These are phyloP conservation scores for Lathyrus oleraceus DNA, from an alignment of 306 rosid genomes.

Conservation along the genomic window DNA sequence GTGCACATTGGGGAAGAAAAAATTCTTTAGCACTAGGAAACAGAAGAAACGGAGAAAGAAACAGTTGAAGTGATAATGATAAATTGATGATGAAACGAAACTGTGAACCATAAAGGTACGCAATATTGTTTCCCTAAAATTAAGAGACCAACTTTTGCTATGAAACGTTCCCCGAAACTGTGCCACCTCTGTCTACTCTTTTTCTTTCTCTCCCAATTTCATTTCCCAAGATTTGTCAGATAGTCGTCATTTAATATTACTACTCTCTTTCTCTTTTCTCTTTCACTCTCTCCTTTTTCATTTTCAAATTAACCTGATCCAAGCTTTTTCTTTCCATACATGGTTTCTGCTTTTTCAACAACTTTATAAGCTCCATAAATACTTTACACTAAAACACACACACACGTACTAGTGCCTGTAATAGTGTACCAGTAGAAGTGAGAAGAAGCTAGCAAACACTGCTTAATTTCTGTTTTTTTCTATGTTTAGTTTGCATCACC, in stretches of 20 bases:
- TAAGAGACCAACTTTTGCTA: conserved; percentile 10
- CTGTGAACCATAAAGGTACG: conserved; percentile 29
- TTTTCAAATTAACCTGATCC: conserved; percentile 37
- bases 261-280: conserved; percentile 31
- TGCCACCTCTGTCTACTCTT: conserved; percentile 6
- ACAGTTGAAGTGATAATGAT: conserved; percentile 28
- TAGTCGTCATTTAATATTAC: conserved; percentile 52
- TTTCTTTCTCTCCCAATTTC: conserved; percentile 46
- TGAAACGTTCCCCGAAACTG: conserved; percentile 38
- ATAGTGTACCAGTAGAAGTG: background rate
- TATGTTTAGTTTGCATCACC: too few species aligned
- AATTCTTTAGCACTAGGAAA: background rate
- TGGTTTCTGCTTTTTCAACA: conserved; percentile 64
- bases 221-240: conserved; percentile 72
- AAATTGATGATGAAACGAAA: conserved; percentile 37
- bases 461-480: too few species aligned
- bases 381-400: conserved; percentile 41
- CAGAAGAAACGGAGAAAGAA: background rate
- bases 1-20: background rate
- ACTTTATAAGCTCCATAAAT: conserved; percentile 60
- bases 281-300: conserved; percentile 28
- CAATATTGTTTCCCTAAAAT: conserved; percentile 3
- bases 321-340: conserved; percentile 40
- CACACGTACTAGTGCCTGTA: background rate
- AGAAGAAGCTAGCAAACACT: background rate